phyloP scores from a whole-genome alignment of 306 rosid genomes.

The Hylodesmum podocarpum region DNA sequence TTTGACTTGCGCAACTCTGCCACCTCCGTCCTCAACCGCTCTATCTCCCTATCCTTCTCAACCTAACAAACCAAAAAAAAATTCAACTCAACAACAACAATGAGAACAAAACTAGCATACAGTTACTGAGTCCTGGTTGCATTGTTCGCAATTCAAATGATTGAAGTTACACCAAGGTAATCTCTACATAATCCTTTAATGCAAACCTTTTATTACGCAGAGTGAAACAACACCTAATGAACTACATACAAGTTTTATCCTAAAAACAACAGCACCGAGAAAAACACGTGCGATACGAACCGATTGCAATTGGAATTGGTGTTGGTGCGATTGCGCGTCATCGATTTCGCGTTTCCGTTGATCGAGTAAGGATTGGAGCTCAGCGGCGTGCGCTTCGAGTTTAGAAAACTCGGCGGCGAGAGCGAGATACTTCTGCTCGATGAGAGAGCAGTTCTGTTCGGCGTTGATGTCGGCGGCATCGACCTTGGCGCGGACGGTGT shows the following conservation, averaged over 20 bases:
- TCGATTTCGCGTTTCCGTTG: conserved; percentile 54
- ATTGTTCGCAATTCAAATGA: no score
- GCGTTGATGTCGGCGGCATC: conserved; percentile 88
- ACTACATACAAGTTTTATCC: no score
- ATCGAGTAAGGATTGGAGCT: conserved; percentile 73
- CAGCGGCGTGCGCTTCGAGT: conserved; percentile 58
- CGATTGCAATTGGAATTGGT: conserved; percentile 54
- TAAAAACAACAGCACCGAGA: background rate
- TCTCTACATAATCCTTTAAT: no score
- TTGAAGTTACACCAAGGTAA: no score
- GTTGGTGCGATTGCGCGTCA: conserved; percentile 58
- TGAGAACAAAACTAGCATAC: background rate
- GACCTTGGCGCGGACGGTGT: conserved; percentile 71
- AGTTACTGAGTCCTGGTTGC: no score
- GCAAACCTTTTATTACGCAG: no score
- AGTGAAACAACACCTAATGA: no score
- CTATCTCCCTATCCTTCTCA: conserved; percentile 84
- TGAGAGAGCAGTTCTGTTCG: conserved; percentile 89
- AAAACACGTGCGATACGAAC: conserved; percentile 32
- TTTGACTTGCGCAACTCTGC: conserved; percentile 79
- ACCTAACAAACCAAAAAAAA: conserved; percentile 50
- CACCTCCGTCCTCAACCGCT: conserved; percentile 71
- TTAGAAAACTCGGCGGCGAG: conserved; percentile 75
- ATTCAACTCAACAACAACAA: background rate
- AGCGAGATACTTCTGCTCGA: conserved; percentile 89